phyloP scores from a whole-genome alignment of 345 rosid species.

The Eucalyptus caleyi region DNA sequence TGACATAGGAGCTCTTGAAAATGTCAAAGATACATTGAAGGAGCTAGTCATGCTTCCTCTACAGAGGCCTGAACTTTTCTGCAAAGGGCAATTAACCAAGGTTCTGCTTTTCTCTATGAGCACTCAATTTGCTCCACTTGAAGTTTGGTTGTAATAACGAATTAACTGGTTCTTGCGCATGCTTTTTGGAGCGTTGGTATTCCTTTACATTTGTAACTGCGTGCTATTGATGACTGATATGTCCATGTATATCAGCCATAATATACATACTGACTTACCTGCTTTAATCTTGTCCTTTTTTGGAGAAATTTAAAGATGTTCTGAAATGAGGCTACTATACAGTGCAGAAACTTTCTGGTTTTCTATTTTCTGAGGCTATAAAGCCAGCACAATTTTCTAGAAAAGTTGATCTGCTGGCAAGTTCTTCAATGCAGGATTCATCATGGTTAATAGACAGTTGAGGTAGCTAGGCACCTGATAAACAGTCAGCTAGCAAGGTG shows the following conservation, averaged over 20 bases:
- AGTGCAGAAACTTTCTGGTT: not conserved
- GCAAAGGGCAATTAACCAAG: slow-evolving; percentile 85
- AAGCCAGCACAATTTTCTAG: not conserved
- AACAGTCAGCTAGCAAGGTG: not conserved
- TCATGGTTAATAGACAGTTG: not conserved
- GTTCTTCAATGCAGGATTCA: not conserved
- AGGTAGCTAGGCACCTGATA: not conserved
- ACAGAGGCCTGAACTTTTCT: slow-evolving; percentile 80
- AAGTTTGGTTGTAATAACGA: not conserved
- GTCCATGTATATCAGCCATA: not conserved
- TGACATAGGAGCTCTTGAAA: slow-evolving; percentile 88
- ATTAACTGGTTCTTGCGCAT: not conserved
- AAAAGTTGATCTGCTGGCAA: not conserved
- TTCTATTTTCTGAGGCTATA: not conserved
- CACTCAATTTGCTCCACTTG: not conserved
- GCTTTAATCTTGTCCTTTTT: not conserved
- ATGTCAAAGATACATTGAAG: slow-evolving; percentile 81
- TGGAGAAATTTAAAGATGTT: not conserved
- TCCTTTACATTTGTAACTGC: not conserved
- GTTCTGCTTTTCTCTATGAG: slow-evolving; percentile 5
- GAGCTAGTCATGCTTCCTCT: slow-evolving; percentile 93
- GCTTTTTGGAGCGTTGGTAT: too few relatives aligned
- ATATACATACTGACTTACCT: not conserved
- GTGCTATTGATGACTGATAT: not conserved
- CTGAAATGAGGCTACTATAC: not conserved